Conservation (phyloP, 2,329 filamentous ascomycete genomes). For the Didymella keratinophila region DNA sequence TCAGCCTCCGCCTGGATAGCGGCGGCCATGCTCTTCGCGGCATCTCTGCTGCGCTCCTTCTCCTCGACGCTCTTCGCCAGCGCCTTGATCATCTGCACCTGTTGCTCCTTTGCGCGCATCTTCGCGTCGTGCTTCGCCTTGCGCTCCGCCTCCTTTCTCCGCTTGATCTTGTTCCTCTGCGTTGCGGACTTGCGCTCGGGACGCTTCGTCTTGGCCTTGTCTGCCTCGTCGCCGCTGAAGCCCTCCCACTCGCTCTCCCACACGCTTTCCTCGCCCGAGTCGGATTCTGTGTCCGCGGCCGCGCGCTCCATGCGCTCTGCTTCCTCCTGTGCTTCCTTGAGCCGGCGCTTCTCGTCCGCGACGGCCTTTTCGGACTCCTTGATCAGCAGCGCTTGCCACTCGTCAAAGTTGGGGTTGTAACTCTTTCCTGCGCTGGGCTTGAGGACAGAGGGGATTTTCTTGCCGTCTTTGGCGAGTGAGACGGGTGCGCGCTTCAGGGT, state of each 20-base stretch:
- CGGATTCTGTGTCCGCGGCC: slow-evolving; percentile 75
- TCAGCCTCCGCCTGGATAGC: slow-evolving; percentile 39
- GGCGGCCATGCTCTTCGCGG: slow-evolving; percentile 27
- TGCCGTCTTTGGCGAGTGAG: slow-evolving; percentile 83
- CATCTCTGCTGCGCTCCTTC: slow-evolving; percentile 59
- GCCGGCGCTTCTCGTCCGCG: slow-evolving; percentile 76
- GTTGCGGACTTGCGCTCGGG: slow-evolving; percentile 84
- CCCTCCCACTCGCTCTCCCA: slow-evolving; percentile 87
- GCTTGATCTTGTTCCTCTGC: slow-evolving; percentile 87
- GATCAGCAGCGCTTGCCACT: slow-evolving; percentile 80
- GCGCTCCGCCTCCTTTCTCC: slow-evolving; percentile 86
- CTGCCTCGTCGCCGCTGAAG: slow-evolving; percentile 54
- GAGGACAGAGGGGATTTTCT: slow-evolving; percentile 77
- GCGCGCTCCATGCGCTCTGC: slow-evolving; percentile 72
- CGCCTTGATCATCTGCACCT: slow-evolving; percentile 74
- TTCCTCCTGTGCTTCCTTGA: slow-evolving; percentile 72
- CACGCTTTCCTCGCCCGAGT: slow-evolving; percentile 85
- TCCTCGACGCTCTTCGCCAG: slow-evolving; percentile 70
- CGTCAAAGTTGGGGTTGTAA: slow-evolving; percentile 89
- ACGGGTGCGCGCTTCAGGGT: slow-evolving; percentile 80
- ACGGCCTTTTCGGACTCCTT: slow-evolving; percentile 81
- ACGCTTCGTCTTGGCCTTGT: slow-evolving; percentile 73
- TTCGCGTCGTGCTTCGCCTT: slow-evolving; percentile 77
- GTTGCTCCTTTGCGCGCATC: slow-evolving; percentile 75
- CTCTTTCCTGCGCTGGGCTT: slow-evolving; percentile 84